phyloP scores from a whole-genome alignment of 768 basidiomycete genomes.

The Kwoniella botswanensis region DNA sequence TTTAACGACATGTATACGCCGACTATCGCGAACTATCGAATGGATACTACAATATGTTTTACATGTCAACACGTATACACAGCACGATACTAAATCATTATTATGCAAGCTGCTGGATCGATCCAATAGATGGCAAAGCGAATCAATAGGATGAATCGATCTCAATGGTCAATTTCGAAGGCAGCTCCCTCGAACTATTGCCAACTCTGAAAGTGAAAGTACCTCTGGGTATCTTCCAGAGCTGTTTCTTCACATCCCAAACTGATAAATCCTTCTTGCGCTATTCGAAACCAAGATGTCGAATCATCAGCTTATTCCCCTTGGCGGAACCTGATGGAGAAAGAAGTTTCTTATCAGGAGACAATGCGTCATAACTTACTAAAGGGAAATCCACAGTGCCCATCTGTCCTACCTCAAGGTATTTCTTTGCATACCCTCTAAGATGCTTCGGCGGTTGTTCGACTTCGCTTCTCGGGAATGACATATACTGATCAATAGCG shows the following conservation, averaged over 20 bases:
- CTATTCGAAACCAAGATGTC: conserved; percentile 19
- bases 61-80: too few species aligned
- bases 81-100: too few species aligned
- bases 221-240: conserved; percentile 74
- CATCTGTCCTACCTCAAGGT: conserved; percentile 44
- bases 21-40: too few species aligned
- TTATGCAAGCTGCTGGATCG: too few species aligned
- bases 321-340: not conserved
- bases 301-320: conserved; percentile 11
- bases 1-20: not conserved
- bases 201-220: conserved; percentile 70
- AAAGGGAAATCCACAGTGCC: conserved; percentile 48
- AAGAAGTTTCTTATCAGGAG: not conserved
- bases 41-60: too few species aligned
- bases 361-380: conserved; percentile 27
- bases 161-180: conserved; percentile 18
- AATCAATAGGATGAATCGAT: conserved; percentile 7
- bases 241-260: conserved; percentile 77
- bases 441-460: conserved; percentile 56
- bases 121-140: not conserved
- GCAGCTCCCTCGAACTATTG: conserved; percentile 41
- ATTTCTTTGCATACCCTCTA: conserved; percentile 55
- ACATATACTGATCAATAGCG: conserved; percentile 45
- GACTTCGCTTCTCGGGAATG: conserved; percentile 44
- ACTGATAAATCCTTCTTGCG: conserved; percentile 59